Evolutionary conservation across 2,329 filamentous ascomycete genomes (phyloP).

Genomic region (Plenodomus lindquistii): DNA sequence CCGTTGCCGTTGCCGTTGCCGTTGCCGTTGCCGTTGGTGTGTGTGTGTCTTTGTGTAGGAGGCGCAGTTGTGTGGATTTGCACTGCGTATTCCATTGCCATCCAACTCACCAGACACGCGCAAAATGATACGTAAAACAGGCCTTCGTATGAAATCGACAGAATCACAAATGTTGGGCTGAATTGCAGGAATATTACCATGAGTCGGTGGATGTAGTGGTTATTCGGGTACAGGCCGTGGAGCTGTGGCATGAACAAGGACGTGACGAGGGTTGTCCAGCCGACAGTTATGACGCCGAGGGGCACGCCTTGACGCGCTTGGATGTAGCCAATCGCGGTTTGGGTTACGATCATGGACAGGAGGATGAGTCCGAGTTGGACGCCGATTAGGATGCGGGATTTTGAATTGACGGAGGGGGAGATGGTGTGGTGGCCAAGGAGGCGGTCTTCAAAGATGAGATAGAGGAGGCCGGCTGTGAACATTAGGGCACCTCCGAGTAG

Average conservation of each 20-base stretch:
- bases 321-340: conserved; percentile 80
- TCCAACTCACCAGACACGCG: conserved; percentile 81
- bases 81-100: conserved; percentile 83
- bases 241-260: conserved; percentile 80
- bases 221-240: conserved; percentile 80
- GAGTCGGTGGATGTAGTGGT: conserved; percentile 86
- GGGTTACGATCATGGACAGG: conserved; percentile 82
- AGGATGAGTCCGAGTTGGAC: conserved; percentile 77
- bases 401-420: conserved; percentile 43
- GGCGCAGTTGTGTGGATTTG: conserved; percentile 49
- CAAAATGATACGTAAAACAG: conserved; percentile 94
- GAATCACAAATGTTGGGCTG: conserved; percentile 89
- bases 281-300: conserved; percentile 82
- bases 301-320: conserved; percentile 85
- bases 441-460: conserved; percentile 76
- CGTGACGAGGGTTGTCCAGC: conserved; percentile 75
- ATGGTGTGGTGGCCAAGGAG: conserved; percentile 48
- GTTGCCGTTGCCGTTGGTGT: conserved; percentile 15
- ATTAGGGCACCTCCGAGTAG: conserved; percentile 77
- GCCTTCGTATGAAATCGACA: conserved; percentile 96
- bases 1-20: neutral
- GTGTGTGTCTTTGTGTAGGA: conserved; percentile 5
- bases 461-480: conserved; percentile 73
- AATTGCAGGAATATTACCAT: conserved; percentile 90
- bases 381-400: conserved; percentile 66